A percentile compares a stretch with the other conserved stretches of the same genome.
Evolutionary conservation across 768 basidiomycete genomes (phyloP).

Genomic region (Cystofilobasidium bisporidii): DNA sequence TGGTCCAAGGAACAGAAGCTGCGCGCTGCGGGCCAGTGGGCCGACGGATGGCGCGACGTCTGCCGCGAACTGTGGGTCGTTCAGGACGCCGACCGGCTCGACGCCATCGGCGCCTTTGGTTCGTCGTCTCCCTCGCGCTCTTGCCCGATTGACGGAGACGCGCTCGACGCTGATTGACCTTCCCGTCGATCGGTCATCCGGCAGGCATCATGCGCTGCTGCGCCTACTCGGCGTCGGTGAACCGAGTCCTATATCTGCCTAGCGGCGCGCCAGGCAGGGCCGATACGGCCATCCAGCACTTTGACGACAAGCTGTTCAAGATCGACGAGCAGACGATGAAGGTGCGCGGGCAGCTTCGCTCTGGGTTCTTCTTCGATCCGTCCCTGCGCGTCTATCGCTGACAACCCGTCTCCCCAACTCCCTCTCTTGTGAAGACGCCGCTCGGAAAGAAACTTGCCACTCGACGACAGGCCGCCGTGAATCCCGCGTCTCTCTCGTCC

Average conservation of each 20-base stretch:
- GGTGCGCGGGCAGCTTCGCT: slow-evolving; percentile 30
- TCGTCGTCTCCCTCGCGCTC: slow-evolving; percentile 14
- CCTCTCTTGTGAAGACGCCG: slow-evolving; percentile 45
- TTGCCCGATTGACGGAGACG: too few species aligned
- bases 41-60: slow-evolving; percentile 53
- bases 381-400: neutral
- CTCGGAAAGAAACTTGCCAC: slow-evolving; percentile 59
- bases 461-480: slow-evolving; percentile 61
- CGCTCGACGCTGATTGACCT: neutral
- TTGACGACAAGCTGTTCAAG: slow-evolving; percentile 72
- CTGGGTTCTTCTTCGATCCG: too few species aligned
- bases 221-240: slow-evolving; percentile 53
- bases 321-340: slow-evolving; percentile 63
- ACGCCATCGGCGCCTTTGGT: slow-evolving; percentile 77
- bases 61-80: slow-evolving; percentile 73
- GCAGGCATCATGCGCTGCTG: slow-evolving; percentile 59
- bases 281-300: slow-evolving; percentile 64
- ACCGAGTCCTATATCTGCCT: slow-evolving; percentile 40
- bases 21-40: slow-evolving; percentile 49
- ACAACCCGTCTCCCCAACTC: neutral
- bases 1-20: slow-evolving; percentile 75
- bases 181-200: neutral
- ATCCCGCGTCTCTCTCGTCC: slow-evolving; percentile 30
- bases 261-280: slow-evolving; percentile 31
- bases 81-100: slow-evolving; percentile 68